A percentile compares a stretch with the other conserved stretches of the same genome.
phyloP scores from a whole-genome alignment of 257 asterid genomes.

The Capsicum baccatum region DNA sequence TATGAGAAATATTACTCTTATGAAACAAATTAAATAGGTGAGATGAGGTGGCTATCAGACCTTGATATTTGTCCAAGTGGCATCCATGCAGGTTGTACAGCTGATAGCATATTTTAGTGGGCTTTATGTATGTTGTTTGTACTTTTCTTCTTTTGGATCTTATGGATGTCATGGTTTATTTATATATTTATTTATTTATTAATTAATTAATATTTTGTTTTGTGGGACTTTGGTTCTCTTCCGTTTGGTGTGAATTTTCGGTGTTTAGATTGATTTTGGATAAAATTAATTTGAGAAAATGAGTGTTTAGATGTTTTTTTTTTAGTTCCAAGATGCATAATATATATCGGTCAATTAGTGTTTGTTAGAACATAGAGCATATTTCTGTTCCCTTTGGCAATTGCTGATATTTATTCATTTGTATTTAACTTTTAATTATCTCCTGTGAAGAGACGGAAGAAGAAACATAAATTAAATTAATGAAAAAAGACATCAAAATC shows the following conservation, averaged over 20 bases:
- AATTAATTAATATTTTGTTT: neutral
- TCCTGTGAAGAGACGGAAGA: too few species aligned
- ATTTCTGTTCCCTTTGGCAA: too few species aligned
- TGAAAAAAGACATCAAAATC: too few species aligned
- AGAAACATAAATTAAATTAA: too few species aligned
- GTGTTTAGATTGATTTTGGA: neutral
- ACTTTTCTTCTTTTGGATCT: neutral
- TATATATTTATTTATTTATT: too few species aligned
- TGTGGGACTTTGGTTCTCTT: neutral
- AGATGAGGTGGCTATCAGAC: constrained; percentile 30
- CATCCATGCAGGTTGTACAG: constrained; percentile 41
- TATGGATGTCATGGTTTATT: neutral
- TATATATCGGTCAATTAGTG: too few species aligned
- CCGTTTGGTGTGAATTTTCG: neutral
- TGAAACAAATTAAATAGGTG: neutral
- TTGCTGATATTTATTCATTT: too few species aligned
- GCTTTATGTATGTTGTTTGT: neutral
- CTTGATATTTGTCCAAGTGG: constrained; percentile 28
- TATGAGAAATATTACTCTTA: too few species aligned
- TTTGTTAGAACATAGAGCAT: too few species aligned
- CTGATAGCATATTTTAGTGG: neutral
- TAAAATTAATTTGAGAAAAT: neutral
- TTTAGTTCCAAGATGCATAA: too few species aligned
- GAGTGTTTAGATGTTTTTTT: neutral
- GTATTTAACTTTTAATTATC: too few species aligned